These are phyloP conservation scores for Paramecium sonneborni DNA, from an alignment of 73 alveolate species.

Conservation along the genomic window DNA sequence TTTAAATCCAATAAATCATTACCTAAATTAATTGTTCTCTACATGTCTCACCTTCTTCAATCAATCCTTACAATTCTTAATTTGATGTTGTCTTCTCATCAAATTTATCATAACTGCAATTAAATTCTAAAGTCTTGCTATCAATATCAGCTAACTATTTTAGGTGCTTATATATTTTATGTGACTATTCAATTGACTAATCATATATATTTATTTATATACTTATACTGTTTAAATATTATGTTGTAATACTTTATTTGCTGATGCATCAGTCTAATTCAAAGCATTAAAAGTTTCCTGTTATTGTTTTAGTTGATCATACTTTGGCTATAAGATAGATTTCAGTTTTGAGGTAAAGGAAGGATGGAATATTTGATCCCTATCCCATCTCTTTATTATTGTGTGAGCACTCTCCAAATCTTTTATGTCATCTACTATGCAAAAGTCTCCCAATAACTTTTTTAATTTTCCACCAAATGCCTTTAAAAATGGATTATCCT, in stretches of 20 bases:
- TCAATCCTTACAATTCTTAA: neutral
- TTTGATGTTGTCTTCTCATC: neutral
- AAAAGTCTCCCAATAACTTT: neutral
- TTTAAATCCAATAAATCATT: neutral
- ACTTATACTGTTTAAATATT: constrained; percentile 32
- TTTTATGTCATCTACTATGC: neutral
- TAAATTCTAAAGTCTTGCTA: constrained; percentile 9
- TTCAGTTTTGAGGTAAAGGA: neutral
- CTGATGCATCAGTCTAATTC: constrained; percentile 31
- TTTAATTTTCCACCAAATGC: constrained; percentile 9
- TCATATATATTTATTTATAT: neutral
- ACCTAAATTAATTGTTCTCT: neutral
- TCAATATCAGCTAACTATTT: constrained; percentile 10
- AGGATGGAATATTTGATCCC: constrained; percentile 32
- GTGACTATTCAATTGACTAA: neutral
- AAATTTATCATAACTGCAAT: constrained; percentile 31
- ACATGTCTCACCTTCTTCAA: neutral
- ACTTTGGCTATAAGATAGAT: neutral
- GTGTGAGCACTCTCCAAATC: constrained; percentile 39
- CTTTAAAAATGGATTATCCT: neutral
- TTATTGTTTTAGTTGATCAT: constrained; percentile 16
- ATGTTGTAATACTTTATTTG: constrained; percentile 37
- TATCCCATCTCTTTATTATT: constrained; percentile 46
- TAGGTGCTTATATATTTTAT: neutral
- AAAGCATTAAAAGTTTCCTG: constrained; percentile 37